Conservation (phyloP, 768 basidiomycete species). For the Polyporus arcularius region DNA sequence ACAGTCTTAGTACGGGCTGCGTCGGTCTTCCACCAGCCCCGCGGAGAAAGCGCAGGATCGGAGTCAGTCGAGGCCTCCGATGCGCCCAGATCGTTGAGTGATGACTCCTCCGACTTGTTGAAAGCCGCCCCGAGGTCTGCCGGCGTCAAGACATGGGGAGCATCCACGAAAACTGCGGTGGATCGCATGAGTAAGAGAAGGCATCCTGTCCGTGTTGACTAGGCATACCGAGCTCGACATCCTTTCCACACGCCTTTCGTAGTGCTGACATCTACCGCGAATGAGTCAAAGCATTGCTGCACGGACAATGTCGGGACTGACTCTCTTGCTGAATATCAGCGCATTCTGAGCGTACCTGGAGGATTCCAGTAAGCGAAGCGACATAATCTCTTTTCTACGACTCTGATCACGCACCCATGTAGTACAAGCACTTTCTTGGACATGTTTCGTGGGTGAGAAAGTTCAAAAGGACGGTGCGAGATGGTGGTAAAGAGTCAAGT, state of each 20-base stretch:
- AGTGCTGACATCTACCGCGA: slow-evolving; percentile 63
- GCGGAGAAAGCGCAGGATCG: slow-evolving; percentile 58
- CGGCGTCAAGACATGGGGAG: slow-evolving; percentile 65
- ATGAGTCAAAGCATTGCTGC: neutral
- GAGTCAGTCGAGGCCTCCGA: slow-evolving; percentile 35
- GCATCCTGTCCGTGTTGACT: neutral
- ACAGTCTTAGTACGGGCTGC: slow-evolving; percentile 47
- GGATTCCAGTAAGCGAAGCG: too few species aligned
- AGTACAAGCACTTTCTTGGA: slow-evolving; percentile 41
- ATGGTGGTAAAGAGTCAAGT: too few species aligned
- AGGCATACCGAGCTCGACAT: slow-evolving; percentile 60
- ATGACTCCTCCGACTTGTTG: slow-evolving; percentile 24
- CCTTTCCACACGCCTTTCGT: slow-evolving; percentile 65
- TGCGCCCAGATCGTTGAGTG: slow-evolving; percentile 41
- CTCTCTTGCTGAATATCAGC: slow-evolving; percentile 69
- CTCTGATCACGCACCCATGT: slow-evolving; percentile 38
- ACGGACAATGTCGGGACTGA: slow-evolving; percentile 31
- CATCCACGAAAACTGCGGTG: slow-evolving; percentile 71
- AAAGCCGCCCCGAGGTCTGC: slow-evolving; percentile 51
- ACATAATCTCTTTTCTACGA: neutral
- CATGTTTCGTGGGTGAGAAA: too few species aligned
- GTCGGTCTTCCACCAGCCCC: slow-evolving; percentile 74
- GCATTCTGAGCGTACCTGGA: slow-evolving; percentile 58
- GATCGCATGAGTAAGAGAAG: neutral
- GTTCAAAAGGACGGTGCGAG: too few species aligned